These are phyloP conservation scores for Ophiorrhiza pumila DNA, from an alignment of 257 asterid genomes.

Conservation along the genomic window DNA sequence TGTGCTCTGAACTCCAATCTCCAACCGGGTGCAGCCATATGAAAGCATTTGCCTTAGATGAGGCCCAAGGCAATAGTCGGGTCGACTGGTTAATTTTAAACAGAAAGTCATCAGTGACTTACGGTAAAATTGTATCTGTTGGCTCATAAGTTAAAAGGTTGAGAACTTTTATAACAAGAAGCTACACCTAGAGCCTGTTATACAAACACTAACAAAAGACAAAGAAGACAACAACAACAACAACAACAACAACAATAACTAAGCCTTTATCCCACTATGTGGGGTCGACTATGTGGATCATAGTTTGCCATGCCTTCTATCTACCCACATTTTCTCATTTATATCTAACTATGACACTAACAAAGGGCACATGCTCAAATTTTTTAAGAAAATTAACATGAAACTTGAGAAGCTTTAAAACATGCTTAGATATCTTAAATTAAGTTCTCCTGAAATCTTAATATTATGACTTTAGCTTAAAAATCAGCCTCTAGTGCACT, in stretches of 20 bases:
- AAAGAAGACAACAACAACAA: too few species aligned
- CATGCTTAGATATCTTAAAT: background rate
- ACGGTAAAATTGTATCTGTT: constrained; percentile 1
- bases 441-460: background rate
- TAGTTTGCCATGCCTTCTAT: too few species aligned
- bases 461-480: background rate
- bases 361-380: background rate
- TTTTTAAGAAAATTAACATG: background rate
- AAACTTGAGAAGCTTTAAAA: background rate
- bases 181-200: background rate
- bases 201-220: too few species aligned
- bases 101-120: constrained; percentile 24
- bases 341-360: too few species aligned
- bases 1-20: constrained; percentile 98
- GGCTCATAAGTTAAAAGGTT: background rate
- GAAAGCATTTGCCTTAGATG: constrained; percentile 97
- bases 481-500: background rate
- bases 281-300: too few species aligned
- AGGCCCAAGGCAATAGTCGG: constrained; percentile 98
- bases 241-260: too few species aligned
- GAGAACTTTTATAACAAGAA: background rate
- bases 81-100: constrained; percentile 56
- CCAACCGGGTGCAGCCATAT: constrained; percentile 94
- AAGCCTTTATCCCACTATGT: too few species aligned
- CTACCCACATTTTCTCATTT: too few species aligned